A percentile compares a stretch with the other conserved stretches of the same genome.
phyloP scores from a whole-genome alignment of 2,329 filamentous ascomycete genomes.

The Huntiella decipiens region DNA sequence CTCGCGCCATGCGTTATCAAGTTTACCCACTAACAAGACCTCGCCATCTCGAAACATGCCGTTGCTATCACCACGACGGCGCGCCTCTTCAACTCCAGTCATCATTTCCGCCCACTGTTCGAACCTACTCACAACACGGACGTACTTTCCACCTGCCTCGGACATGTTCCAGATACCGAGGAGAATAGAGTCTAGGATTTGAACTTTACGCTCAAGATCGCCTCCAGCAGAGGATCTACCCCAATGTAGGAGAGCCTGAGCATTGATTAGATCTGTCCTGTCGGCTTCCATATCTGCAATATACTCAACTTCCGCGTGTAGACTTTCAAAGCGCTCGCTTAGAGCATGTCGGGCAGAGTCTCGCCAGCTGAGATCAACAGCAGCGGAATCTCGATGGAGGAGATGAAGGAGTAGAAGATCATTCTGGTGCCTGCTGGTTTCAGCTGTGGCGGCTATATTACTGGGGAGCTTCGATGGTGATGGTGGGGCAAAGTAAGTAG shows the following conservation, averaged over 20 bases:
- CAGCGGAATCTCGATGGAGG: conserved; percentile 35
- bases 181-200: conserved; percentile 36
- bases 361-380: conserved; percentile 31
- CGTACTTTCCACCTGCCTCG: conserved; percentile 36
- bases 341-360: conserved; percentile 33
- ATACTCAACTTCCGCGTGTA: conserved; percentile 20
- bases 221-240: conserved; percentile 14
- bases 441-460: conserved; percentile 39
- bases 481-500: conserved; percentile 37
- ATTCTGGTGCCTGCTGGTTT: conserved; percentile 39
- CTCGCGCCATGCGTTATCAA: conserved; percentile 39
- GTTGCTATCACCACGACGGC: conserved; percentile 20
- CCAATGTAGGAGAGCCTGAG: conserved; percentile 35
- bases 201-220: conserved; percentile 36
- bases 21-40: conserved; percentile 31
- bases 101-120: conserved; percentile 37
- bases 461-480: conserved; percentile 42
- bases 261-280: conserved; percentile 30
- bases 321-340: conserved; percentile 23
- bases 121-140: conserved; percentile 34
- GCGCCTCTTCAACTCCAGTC: conserved; percentile 27
- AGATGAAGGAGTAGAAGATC: conserved; percentile 47
- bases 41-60: conserved; percentile 19
- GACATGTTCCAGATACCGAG: conserved; percentile 38
- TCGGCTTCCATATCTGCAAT: conserved; percentile 22